Base-by-base conservation (phyloP, 1,284 basidiomycete genomes). In the Trametes versicolor region DNA sequence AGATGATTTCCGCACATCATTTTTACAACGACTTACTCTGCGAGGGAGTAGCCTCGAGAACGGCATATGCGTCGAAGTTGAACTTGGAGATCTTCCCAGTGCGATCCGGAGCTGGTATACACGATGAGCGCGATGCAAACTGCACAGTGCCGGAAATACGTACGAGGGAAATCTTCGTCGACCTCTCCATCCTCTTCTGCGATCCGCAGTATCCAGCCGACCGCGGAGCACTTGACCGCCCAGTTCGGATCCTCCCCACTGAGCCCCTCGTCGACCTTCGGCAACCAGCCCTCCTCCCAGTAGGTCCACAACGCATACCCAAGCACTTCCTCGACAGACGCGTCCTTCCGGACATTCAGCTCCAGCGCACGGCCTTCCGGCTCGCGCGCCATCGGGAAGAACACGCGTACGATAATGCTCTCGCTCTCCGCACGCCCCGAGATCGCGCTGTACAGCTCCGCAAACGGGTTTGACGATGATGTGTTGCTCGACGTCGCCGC, bases 101-200 rank as follows among this genome's bases (percentile, higher is more conserved):
- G 39, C 97, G 85, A 75, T 99, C 98, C 13, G 98, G 92, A 1
- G 97, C 96, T 96, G 29, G 29, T 19, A 34, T 21, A 54, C 34
- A 50, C 15, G 62, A 32, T 48, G 9, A 25, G 27, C 9, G n/a
- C 2, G 3, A 32, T 9, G 9, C 12, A 1, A 8, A 2, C 21
- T n/a, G 15, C 19, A 29, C 12, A 39, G 2, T 8, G n/a, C 43
- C 3, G 15, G 23, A 36, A 49, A 54, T 75, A 70, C 87, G 70
- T 74, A 96, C 95, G 90, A 34, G 98, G 97, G 74, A 97, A 99
- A 78, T 99, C 98, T 76, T 99, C 97, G 75, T 99, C 98, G 0
- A 99, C 96, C 77, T 98, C 96, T 19, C 98, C 98, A 76, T 99
- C 96, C 58, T 97, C 95, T 74, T 99, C 97, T 9, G 97, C 95